These are phyloP conservation scores for Epichloe bromicola DNA, from an alignment of 2,329 filamentous ascomycete species.

Conservation along the genomic window DNA sequence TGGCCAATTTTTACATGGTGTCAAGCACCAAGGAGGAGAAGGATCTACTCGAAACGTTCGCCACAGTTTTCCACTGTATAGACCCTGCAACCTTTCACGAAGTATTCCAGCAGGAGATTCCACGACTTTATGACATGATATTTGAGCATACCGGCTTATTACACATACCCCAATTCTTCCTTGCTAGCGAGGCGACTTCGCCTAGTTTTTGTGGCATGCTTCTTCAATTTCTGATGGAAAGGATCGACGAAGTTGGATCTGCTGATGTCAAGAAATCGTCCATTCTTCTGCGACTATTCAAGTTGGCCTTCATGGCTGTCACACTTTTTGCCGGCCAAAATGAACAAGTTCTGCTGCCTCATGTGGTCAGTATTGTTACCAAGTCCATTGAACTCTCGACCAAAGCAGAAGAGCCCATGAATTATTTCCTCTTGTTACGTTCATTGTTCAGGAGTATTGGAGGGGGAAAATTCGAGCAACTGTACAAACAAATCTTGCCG, in stretches of 20 bases:
- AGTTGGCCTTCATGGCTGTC: slow-evolving; percentile 97
- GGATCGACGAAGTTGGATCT: slow-evolving; percentile 87
- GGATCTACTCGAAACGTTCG: slow-evolving; percentile 91
- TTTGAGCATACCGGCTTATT: slow-evolving; percentile 90
- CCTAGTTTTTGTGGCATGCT: slow-evolving; percentile 98
- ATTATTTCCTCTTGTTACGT: slow-evolving; percentile 88
- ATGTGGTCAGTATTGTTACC: slow-evolving; percentile 94
- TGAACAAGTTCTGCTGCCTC: slow-evolving; percentile 85
- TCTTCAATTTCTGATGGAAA: slow-evolving; percentile 91
- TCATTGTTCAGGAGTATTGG: slow-evolving; percentile 95
- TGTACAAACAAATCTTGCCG: slow-evolving; percentile 96
- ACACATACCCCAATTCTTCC: slow-evolving; percentile 93
- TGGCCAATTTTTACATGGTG: slow-evolving; percentile 90
- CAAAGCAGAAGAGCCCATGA: slow-evolving; percentile 93
- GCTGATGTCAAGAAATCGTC: slow-evolving; percentile 85
- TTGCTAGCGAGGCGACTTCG: slow-evolving; percentile 96
- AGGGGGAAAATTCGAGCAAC: slow-evolving; percentile 89
- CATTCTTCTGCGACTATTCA: slow-evolving; percentile 87
- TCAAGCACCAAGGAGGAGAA: slow-evolving; percentile 94
- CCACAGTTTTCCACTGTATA: slow-evolving; percentile 95
- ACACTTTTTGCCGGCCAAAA: slow-evolving; percentile 92
- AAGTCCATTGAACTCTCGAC: slow-evolving; percentile 95
- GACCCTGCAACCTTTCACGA: slow-evolving; percentile 98
- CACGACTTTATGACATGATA: slow-evolving; percentile 92
- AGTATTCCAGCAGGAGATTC: slow-evolving; percentile 95